Evolutionary conservation across 768 basidiomycete species (phyloP).

Genomic region (Boletus subcaerulescens): DNA sequence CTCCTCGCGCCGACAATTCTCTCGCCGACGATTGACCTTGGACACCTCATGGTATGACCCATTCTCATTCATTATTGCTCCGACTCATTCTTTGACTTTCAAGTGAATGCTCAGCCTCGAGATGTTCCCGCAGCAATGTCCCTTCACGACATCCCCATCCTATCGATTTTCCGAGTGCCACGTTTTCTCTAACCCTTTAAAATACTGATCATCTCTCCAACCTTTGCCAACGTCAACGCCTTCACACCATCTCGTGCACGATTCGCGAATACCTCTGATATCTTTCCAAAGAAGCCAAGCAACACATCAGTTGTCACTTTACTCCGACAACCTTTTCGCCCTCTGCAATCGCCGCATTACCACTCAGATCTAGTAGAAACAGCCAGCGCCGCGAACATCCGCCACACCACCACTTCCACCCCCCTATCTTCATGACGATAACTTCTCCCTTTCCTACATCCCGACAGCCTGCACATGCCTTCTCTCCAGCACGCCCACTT

Average conservation of each 20-base stretch:
- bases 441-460: neutral
- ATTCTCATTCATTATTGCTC: too few species aligned
- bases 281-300: neutral
- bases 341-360: neutral
- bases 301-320: neutral
- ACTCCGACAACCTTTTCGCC: neutral
- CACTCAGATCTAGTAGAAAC: neutral
- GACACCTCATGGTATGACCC: too few species aligned
- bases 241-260: constrained; percentile 1
- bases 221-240: neutral
- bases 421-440: neutral
- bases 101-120: neutral
- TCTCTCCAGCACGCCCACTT: constrained; percentile 17
- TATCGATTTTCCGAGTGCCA: neutral
- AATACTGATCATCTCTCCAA: neutral
- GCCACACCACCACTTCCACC: neutral
- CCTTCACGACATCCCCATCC: neutral
- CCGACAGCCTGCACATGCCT: constrained; percentile 6
- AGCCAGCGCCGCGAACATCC: neutral
- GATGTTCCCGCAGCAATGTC: neutral
- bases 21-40: neutral
- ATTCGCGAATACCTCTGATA: neutral
- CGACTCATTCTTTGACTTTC: too few species aligned
- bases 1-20: too few species aligned
- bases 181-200: neutral